Percentiles rank a stretch among this genome's conserved stretches.
phyloP scores from a whole-genome alignment of 1,284 basidiomycete species.

The Cerioporus squamosus region DNA sequence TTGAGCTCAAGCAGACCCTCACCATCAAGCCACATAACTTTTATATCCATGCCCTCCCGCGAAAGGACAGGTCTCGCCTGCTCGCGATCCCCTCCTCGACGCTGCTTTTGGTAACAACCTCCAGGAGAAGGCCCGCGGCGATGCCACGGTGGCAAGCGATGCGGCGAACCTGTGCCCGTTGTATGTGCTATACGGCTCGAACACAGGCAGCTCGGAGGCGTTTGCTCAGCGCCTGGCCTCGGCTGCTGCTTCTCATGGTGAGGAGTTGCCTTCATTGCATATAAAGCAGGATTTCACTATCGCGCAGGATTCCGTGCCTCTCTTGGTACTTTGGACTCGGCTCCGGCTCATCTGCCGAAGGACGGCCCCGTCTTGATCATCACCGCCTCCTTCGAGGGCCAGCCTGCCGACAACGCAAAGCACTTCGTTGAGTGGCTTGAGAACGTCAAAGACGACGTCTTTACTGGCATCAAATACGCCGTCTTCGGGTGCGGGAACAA shows the following conservation, averaged over 20 bases:
- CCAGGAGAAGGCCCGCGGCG: not conserved
- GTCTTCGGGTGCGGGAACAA: constrained; percentile 60
- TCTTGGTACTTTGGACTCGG: constrained; percentile 49
- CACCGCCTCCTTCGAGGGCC: constrained; percentile 56
- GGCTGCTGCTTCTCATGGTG: constrained; percentile 44
- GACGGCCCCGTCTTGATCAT: constrained; percentile 53
- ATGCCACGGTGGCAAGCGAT: not conserved
- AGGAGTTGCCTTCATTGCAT: not conserved
- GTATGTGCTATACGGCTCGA: constrained; percentile 51
- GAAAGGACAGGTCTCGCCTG: constrained; percentile 25
- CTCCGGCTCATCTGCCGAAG: constrained; percentile 42
- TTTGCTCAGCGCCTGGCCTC: constrained; percentile 51
- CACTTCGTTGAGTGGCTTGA: constrained; percentile 48
- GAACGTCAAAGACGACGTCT: constrained; percentile 32
- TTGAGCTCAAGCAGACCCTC: constrained; percentile 49
- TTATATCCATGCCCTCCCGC: constrained; percentile 44
- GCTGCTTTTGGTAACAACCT: not conserved
- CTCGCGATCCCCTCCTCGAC: constrained; percentile 19
- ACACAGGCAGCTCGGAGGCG: constrained; percentile 53
- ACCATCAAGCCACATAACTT: constrained; percentile 54
- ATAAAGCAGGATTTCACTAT: too few relatives aligned
- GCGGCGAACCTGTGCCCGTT: constrained; percentile 30
- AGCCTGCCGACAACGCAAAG: constrained; percentile 53
- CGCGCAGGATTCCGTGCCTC: constrained; percentile 43
- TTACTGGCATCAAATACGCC: constrained; percentile 44